A percentile compares a stretch with the other conserved stretches of the same genome.
These are phyloP conservation scores for Diplodia sapinea DNA, from an alignment of 2,329 filamentous ascomycete species.

Conservation along the genomic window DNA sequence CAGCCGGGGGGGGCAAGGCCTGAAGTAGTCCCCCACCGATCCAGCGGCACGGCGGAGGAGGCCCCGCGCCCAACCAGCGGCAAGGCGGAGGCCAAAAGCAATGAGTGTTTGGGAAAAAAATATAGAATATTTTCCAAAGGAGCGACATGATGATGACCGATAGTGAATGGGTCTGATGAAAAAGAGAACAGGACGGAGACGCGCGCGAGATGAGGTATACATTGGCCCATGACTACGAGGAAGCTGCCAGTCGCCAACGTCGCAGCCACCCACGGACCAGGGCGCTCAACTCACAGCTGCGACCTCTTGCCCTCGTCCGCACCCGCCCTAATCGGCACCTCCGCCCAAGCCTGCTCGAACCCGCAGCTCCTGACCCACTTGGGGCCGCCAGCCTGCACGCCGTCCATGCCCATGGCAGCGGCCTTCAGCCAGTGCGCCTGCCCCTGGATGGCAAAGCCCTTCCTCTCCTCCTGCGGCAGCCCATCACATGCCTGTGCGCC, in stretches of 20 bases:
- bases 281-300: background rate
- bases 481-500: slow-evolving; percentile 58
- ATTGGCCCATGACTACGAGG: background rate
- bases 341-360: slow-evolving; percentile 69
- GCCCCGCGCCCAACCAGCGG: too few relatives aligned
- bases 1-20: too few relatives aligned
- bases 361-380: slow-evolving; percentile 69
- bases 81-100: too few relatives aligned
- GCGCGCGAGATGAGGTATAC: background rate
- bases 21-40: too few relatives aligned
- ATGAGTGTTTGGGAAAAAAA: too few relatives aligned
- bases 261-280: too few relatives aligned
- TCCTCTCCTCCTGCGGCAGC: background rate
- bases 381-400: slow-evolving; percentile 59
- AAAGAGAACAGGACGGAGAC: background rate
- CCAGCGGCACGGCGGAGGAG: too few relatives aligned
- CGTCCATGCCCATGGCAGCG: slow-evolving; percentile 67
- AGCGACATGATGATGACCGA: too few relatives aligned
- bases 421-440: slow-evolving; percentile 66
- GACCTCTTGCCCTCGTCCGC: background rate
- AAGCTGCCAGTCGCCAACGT: background rate
- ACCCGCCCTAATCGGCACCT: slow-evolving; percentile 36
- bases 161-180: too few relatives aligned
- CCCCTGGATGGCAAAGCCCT: slow-evolving; percentile 44
- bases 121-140: too few relatives aligned